Percentiles rank a stretch among this genome's conserved stretches.
Evolutionary conservation across 352 stramenopile genomes (phyloP).

Genomic region (Pythium aristosporum): DNA sequence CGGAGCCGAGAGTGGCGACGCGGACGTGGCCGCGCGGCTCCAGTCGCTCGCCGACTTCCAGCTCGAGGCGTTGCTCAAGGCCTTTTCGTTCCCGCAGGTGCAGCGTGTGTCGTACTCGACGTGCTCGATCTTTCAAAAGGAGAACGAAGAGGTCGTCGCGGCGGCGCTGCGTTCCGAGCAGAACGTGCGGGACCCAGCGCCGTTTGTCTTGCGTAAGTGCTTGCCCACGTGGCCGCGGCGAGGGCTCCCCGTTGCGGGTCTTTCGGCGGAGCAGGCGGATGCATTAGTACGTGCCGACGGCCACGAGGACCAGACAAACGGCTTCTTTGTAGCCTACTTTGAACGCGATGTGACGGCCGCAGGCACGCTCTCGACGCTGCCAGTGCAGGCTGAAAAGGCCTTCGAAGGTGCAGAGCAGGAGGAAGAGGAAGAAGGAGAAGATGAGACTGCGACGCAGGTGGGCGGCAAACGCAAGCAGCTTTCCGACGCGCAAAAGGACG

Average conservation of each 20-base stretch:
- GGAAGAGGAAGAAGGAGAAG: background rate
- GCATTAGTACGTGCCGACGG: slow-evolving; percentile 90
- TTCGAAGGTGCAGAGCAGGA: background rate
- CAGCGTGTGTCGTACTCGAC: slow-evolving; percentile 96
- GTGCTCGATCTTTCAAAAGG: slow-evolving; percentile 94
- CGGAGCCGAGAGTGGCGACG: slow-evolving; percentile 41
- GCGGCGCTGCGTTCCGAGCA: slow-evolving; percentile 75
- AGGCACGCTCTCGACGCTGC: background rate
- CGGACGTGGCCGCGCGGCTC: slow-evolving; percentile 71
- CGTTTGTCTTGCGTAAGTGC: slow-evolving; percentile 68
- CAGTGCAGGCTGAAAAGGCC: background rate
- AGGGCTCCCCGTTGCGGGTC: slow-evolving; percentile 53
- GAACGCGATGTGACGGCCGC: slow-evolving; percentile 45
- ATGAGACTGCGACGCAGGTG: background rate
- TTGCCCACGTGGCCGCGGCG: slow-evolving; percentile 75
- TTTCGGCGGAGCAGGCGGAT: slow-evolving; percentile 64
- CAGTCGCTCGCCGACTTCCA: slow-evolving; percentile 95
- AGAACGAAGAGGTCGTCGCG: slow-evolving; percentile 95
- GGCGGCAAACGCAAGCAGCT: slow-evolving; percentile 64
- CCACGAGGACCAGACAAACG: slow-evolving; percentile 93
- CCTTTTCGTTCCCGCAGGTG: slow-evolving; percentile 93
- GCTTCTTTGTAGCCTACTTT: slow-evolving; percentile 98
- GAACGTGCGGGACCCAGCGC: slow-evolving; percentile 39
- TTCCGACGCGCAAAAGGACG: slow-evolving; percentile 60
- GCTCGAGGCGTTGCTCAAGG: slow-evolving; percentile 90